Conservation (phyloP, 192 early-diverging fungal genomes). For the Rhizophagus sp. region DNA sequence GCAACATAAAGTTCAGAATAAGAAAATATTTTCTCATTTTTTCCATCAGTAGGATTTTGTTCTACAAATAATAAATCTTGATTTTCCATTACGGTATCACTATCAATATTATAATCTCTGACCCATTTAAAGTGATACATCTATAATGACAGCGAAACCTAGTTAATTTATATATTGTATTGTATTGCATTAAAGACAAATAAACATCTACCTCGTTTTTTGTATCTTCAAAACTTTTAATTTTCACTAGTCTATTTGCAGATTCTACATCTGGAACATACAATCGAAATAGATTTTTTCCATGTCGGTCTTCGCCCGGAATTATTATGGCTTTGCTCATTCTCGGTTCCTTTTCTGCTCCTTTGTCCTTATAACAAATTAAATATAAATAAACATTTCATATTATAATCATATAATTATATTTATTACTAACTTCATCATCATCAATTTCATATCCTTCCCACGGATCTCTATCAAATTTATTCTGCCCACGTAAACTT, state of each 20-base stretch:
- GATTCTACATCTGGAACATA: slow-evolving; percentile 10
- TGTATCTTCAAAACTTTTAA: not conserved
- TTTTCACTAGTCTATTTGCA: not conserved
- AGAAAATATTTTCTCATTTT: slow-evolving; percentile 1
- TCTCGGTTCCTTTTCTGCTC: not conserved
- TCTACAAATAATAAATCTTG: slow-evolving; percentile 14
- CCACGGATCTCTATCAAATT: slow-evolving; percentile 23
- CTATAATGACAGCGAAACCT: not conserved
- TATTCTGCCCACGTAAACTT: not conserved
- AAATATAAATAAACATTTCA: not conserved
- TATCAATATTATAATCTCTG: slow-evolving; percentile 20
- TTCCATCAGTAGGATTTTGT: slow-evolving; percentile 5
- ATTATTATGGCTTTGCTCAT: slow-evolving; percentile 2
- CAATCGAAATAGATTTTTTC: not conserved
- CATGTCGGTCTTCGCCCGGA: not conserved
- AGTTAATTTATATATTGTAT: not conserved
- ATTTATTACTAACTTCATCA: not conserved
- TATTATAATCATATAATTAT: not conserved
- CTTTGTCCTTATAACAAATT: not conserved
- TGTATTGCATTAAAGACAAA: not conserved
- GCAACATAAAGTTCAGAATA: not conserved
- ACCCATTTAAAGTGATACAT: slow-evolving; percentile 1
- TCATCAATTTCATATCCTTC: slow-evolving; percentile 15
- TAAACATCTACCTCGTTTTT: not conserved
- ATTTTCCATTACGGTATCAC: not conserved